These are phyloP conservation scores for Serendipita sp. DNA, from an alignment of 768 basidiomycete species.

Conservation along the genomic window DNA sequence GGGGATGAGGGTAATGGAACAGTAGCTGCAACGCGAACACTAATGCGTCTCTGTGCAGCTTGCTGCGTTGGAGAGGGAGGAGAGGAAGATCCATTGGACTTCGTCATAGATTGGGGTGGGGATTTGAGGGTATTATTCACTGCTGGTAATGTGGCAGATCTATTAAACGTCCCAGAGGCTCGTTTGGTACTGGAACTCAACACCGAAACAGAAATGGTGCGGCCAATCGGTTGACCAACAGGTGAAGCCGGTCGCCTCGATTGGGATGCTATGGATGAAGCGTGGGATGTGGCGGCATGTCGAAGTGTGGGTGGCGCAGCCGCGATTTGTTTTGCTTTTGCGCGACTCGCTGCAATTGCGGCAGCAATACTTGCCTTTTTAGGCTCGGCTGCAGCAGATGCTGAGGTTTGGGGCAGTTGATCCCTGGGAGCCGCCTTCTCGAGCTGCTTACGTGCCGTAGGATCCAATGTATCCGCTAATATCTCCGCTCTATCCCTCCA, in stretches of 20 bases:
- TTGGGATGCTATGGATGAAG: conserved; percentile 18
- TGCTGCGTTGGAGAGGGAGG: conserved; percentile 1
- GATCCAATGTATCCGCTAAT: conserved; percentile 54
- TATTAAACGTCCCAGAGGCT: conserved; percentile 20
- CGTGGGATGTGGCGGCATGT: conserved; percentile 65
- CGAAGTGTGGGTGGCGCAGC: conserved; percentile 62
- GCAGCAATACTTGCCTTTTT: conserved; percentile 78
- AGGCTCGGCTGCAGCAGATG: conserved; percentile 28
- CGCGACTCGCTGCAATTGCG: conserved; percentile 77
- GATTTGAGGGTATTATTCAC: neutral
- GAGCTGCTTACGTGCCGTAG: conserved; percentile 56
- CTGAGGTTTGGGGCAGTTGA: conserved; percentile 27
- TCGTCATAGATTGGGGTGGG: neutral
- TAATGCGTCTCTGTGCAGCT: neutral
- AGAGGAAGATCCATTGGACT: neutral
- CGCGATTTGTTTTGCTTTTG: conserved; percentile 72
- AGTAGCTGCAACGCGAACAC: neutral
- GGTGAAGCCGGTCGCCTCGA: neutral
- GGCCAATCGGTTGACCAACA: conserved; percentile 15
- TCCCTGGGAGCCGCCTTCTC: conserved; percentile 70
- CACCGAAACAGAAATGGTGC: conserved; percentile 22
- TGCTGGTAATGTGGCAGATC: conserved; percentile 21
- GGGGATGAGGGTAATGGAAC: conserved; percentile 8
- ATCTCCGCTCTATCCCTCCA: conserved; percentile 56
- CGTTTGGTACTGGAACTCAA: conserved; percentile 26